Evolutionary conservation across 805 yeast genomes (phyloP), one percentile per base, ranked within the genome.

Genomic region (Candida manassasensis): DNA sequence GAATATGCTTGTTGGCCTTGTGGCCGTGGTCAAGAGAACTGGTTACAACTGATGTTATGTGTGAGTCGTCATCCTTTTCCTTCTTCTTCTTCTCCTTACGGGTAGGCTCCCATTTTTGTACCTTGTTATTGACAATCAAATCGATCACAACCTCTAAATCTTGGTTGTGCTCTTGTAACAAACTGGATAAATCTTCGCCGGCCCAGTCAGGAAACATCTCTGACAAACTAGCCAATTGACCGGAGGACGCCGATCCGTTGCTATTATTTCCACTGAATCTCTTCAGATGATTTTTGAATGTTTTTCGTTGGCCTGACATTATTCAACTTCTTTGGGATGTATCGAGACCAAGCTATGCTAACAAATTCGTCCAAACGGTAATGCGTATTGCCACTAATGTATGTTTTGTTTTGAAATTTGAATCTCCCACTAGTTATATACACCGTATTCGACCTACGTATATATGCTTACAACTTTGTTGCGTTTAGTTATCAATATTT

Each of bases 201-300:
- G 84, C 75, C 98, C 98, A 93, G 55, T 85, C 96, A 29, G 97
- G 95, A 67, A 93, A 89, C 69, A 93, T 71, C 62, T 90, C 97
- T 34, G 71, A 60, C 48, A 90, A 74, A 24, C 84, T 76, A 76
- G 67, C 55, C 73, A 65, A 50, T 40, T 63, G 63, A 13, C 35
- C 28, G 7, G 42, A 36, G 13, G 38, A 14, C 10, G 33, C 26
- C 4, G 12, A 22, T 12, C 11, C 15, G 12, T 32, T 29, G 12
- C 27, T 24, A 34, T 39, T 40, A 38, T 48, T 45, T 42, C 43
- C 53, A 43, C 55, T 60, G 49, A 58, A 59, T 57, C 65, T 67
- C 55, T 68, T 73, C 45, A 67, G 67, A 43, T 68, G 68, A 48
- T 61, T 71, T 62, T 69, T 74, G 53, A 60, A 63, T 52, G 58